These are phyloP conservation scores for Termitomyces sp. DNA, from an alignment of 768 basidiomycete species.

Conservation along the genomic window DNA sequence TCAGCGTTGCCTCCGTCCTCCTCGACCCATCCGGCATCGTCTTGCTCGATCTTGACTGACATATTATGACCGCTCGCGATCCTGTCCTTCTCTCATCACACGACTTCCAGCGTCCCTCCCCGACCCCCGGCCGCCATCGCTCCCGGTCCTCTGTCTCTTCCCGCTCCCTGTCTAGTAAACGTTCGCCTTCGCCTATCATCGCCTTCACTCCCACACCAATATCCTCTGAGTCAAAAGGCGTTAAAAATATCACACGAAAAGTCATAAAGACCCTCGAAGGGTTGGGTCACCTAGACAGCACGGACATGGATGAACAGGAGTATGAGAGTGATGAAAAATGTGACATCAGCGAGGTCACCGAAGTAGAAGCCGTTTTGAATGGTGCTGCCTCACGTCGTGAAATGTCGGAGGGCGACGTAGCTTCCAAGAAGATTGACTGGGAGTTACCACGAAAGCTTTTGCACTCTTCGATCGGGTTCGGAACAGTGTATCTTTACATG, in stretches of 20 bases:
- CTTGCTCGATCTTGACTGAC: neutral
- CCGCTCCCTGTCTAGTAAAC: constrained; percentile 21
- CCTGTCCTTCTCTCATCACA: constrained; percentile 10
- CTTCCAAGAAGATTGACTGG: constrained; percentile 57
- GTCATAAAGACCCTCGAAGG: constrained; percentile 44
- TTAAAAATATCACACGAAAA: constrained; percentile 42
- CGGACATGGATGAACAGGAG: constrained; percentile 27
- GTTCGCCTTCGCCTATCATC: constrained; percentile 45
- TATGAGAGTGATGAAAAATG: constrained; percentile 22
- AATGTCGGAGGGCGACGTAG: neutral
- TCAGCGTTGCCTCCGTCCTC: neutral
- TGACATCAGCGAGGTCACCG: constrained; percentile 21
- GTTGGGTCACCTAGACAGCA: constrained; percentile 34
- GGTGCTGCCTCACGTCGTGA: constrained; percentile 3
- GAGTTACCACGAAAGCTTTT: constrained; percentile 87
- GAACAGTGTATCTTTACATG: constrained; percentile 36
- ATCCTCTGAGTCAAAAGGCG: constrained; percentile 31
- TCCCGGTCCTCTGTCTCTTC: constrained; percentile 15
- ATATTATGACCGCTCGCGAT: constrained; percentile 19
- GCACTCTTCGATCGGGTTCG: constrained; percentile 77
- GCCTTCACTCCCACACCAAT: constrained; percentile 33
- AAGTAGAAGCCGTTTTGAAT: constrained; percentile 17
- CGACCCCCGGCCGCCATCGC: constrained; percentile 13
- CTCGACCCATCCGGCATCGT: neutral
- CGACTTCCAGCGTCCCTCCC: constrained; percentile 12